phyloP scores from a whole-genome alignment of 164 flowering plant genomes.

The Tinospora cordifolia region DNA sequence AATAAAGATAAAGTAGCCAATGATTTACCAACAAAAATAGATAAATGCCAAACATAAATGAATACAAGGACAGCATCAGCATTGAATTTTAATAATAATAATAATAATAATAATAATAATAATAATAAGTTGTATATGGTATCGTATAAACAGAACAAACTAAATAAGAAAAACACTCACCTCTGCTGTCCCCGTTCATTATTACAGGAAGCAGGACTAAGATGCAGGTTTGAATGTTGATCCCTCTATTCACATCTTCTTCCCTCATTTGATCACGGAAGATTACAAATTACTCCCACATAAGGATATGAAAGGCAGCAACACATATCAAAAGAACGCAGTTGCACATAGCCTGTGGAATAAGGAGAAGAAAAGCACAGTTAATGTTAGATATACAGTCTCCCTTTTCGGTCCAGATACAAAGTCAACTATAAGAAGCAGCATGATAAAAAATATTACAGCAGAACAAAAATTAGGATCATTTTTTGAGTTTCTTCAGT shows the following conservation, averaged over 20 bases:
- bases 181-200: neutral
- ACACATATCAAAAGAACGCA: slow-evolving; percentile 19
- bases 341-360: slow-evolving; percentile 28
- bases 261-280: slow-evolving; percentile 9
- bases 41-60: neutral
- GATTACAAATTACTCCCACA: too few relatives aligned
- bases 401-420: neutral
- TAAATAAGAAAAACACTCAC: slow-evolving; percentile 4
- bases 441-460: too few relatives aligned
- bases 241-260: slow-evolving; percentile 10
- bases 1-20: too few relatives aligned
- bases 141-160: neutral
- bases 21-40: neutral
- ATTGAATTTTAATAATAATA: too few relatives aligned
- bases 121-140: neutral
- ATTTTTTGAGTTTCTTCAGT: neutral
- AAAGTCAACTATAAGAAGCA: neutral
- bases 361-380: slow-evolving; percentile 1
- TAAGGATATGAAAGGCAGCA: slow-evolving; percentile 19
- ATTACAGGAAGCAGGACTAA: neutral
- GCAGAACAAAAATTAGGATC: neutral
- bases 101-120: too few relatives aligned
- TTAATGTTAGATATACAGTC: neutral
- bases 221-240: neutral
- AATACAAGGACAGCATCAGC: neutral